Evolutionary conservation across 192 early-diverging fungal species (phyloP), one percentile per base, ranked within the genome.

Genomic region (Phlyctochytrium arcticum): DNA sequence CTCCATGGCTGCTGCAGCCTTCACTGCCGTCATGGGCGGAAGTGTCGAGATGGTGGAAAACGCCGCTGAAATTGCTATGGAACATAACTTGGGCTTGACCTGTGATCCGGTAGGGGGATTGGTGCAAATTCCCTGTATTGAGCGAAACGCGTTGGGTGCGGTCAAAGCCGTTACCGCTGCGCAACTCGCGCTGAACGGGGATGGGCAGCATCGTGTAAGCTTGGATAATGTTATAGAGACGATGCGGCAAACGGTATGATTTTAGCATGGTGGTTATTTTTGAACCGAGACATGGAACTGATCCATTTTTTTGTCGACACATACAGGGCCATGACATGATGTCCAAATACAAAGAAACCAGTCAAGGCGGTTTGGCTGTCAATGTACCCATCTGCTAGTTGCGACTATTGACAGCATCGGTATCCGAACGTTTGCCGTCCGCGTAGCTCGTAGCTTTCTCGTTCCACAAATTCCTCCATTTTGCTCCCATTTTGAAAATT

Each of bases 261-360:
- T 64, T 23, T 15, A n/a, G 36, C 35, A 24, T 0, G 9, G 23
- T 36, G 23, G 17, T 64, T 64, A 21, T 15, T 15, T 53, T 8
- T 42, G 23, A 57, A 57, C 30, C 15, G 49, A 2, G 39, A 50
- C 26, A n/a, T 30, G 17, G 32, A 19, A 17, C 19, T 56, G 17
- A 27, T 33, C 3, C 10, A 29, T 19, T 57, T 55, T 30, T 35
- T n/a, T 36, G 19, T 53, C 29, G 6, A 9, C 21, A 19, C 3
- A 9, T 3, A 53, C 54, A 68, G 65, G 91, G 90, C 67, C 71
- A 85, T 3, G 92, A 94, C 71, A 94, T 94, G 92, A 86, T 87
- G 85, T 86, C 80, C 49, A 98, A 98, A 75, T 98, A 98, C 82
- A 98, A 98, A 76, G 95, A 98, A 68, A 98, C 95, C 0, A 88